A percentile compares a stretch with the other conserved stretches of the same genome.
These are phyloP conservation scores for Boechera stricta DNA, from an alignment of 345 rosid species.

Conservation along the genomic window DNA sequence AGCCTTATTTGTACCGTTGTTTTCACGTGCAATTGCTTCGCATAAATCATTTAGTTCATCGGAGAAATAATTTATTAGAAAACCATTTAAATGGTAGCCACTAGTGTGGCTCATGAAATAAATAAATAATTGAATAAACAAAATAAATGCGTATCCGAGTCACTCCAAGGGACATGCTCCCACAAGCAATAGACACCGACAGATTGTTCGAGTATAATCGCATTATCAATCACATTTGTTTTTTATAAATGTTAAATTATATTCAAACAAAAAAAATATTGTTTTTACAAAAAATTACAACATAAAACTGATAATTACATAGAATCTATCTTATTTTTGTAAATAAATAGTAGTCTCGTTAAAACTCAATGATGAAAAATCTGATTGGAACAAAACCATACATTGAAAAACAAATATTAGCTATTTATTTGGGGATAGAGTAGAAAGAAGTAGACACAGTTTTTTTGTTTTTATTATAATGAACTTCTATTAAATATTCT, in stretches of 20 bases:
- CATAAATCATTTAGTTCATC: slow-evolving; percentile 19
- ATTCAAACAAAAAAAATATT: no score
- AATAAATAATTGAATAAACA: slow-evolving; percentile 24
- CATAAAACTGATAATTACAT: no score
- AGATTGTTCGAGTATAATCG: slow-evolving; percentile 43
- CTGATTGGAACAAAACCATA: no score
- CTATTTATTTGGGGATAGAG: no score
- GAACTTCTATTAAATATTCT: background rate
- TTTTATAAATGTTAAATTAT: background rate
- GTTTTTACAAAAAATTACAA: no score
- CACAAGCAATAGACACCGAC: slow-evolving; percentile 46
- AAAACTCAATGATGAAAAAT: no score
- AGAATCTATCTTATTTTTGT: no score
- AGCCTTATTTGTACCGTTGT: slow-evolving; percentile 34
- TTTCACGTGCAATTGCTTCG: slow-evolving; percentile 46
- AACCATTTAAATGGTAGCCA: slow-evolving; percentile 29
- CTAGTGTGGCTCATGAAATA: slow-evolving; percentile 20
- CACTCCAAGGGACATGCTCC: slow-evolving; percentile 52
- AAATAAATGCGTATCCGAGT: slow-evolving; percentile 45
- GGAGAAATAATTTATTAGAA: slow-evolving; percentile 10
- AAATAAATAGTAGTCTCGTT: no score
- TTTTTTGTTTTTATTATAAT: background rate
- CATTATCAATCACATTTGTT: slow-evolving; percentile 38
- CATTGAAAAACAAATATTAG: no score
- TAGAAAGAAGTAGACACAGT: no score